Percentiles rank a stretch among this genome's conserved stretches.
These are phyloP conservation scores for Nicotiana otophora DNA, from an alignment of 257 asterid species.

Conservation along the genomic window DNA sequence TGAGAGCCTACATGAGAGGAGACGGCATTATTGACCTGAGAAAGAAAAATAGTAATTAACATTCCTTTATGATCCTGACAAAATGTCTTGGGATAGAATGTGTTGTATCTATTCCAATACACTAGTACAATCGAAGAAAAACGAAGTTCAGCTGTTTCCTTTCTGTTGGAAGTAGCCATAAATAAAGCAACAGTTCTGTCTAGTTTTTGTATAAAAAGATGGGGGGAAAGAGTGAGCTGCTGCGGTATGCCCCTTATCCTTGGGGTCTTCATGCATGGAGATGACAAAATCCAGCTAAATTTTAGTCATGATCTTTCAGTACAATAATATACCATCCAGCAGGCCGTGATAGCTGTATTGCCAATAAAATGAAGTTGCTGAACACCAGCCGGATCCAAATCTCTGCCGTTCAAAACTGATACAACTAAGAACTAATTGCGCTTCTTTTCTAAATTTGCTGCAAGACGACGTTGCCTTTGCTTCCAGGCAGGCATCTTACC, in stretches of 20 bases:
- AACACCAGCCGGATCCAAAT: neutral
- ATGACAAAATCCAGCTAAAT: neutral
- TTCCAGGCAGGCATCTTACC: constrained; percentile 96
- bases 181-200: neutral
- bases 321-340: neutral
- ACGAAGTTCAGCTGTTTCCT: neutral
- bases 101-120: neutral
- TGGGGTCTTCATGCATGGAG: neutral
- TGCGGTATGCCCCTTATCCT: neutral
- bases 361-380: neutral
- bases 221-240: neutral
- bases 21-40: neutral
- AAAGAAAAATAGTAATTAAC: neutral
- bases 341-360: neutral
- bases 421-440: neutral
- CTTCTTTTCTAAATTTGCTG: constrained; percentile 55
- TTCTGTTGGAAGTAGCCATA: neutral
- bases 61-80: neutral
- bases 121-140: neutral
- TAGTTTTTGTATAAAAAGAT: neutral
- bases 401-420: neutral
- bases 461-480: constrained; percentile 61
- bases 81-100: too few species aligned
- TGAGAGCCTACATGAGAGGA: neutral
- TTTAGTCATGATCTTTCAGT: neutral